phyloP scores from a whole-genome alignment of 768 basidiomycete species.

The Coprinopsis cinerea region DNA sequence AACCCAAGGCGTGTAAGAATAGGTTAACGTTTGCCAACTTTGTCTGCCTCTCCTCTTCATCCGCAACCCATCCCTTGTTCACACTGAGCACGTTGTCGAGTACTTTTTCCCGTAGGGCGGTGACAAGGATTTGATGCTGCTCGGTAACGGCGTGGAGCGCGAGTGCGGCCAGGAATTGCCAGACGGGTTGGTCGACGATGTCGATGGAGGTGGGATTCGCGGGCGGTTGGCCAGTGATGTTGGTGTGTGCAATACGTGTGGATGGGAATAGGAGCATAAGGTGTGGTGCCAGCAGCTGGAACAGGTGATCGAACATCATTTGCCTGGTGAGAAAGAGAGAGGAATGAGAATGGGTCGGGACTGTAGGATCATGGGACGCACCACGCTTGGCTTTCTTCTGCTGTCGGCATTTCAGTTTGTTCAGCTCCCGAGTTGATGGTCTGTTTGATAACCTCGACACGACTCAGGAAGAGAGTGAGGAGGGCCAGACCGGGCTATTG shows the following conservation, averaged over 20 bases:
- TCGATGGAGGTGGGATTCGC: conserved; percentile 43
- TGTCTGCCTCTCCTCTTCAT: conserved; percentile 68
- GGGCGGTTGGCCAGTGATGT: conserved; percentile 25
- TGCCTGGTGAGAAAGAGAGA: conserved; percentile 49
- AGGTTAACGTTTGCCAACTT: conserved; percentile 92
- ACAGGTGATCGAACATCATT: conserved; percentile 81
- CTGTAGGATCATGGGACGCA: conserved; percentile 19
- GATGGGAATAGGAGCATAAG: conserved; percentile 87
- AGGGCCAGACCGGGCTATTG: conserved; percentile 84
- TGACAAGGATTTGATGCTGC: conserved; percentile 86
- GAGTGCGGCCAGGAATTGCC: conserved; percentile 88
- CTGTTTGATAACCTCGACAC: conserved; percentile 90
- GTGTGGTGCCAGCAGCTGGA: conserved; percentile 71
- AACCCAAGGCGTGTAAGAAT: conserved; percentile 74
- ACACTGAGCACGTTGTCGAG: conserved; percentile 82
- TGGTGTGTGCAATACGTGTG: conserved; percentile 48
- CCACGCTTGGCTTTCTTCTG: conserved; percentile 79
- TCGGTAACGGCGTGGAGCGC: conserved; percentile 79
- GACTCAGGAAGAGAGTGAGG: conserved; percentile 84
- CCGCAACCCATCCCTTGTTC: conserved; percentile 65
- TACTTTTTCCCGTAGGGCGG: conserved; percentile 85
- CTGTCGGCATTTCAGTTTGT: conserved; percentile 47
- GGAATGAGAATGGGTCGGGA: neutral
- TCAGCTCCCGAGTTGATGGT: conserved; percentile 48
- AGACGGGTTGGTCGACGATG: conserved; percentile 83